Evolutionary conservation across 345 rosid genomes (phyloP).

Genomic region (Triadica sebifera): DNA sequence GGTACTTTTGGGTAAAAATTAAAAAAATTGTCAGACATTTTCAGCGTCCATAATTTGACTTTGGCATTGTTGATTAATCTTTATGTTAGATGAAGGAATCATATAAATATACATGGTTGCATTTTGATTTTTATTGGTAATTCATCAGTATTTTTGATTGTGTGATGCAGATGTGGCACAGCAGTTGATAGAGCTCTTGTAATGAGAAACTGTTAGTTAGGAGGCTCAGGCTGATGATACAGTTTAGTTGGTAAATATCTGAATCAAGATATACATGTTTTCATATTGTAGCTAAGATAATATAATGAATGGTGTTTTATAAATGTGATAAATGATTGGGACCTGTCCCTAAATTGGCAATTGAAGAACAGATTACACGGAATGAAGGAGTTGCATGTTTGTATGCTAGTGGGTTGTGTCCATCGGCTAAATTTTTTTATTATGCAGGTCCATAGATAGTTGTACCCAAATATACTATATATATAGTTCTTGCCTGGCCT

Average conservation of each 20-base stretch:
- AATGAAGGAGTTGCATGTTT: not conserved
- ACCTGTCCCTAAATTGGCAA: not conserved
- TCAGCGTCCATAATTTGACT: not conserved
- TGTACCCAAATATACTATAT: not conserved
- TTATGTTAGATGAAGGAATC: not conserved
- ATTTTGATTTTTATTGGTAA: not conserved
- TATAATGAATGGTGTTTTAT: not conserved
- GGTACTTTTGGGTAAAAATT: not conserved
- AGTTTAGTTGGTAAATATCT: not conserved
- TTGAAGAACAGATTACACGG: slow-evolving; percentile 1
- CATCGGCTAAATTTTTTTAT: not conserved
- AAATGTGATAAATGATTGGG: slow-evolving; percentile 1
- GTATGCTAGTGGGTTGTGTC: not conserved
- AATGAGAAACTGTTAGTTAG: slow-evolving; percentile 3
- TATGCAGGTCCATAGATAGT: not conserved
- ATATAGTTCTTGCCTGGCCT: not conserved
- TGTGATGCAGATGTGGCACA: slow-evolving; percentile 55
- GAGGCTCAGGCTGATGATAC: not conserved
- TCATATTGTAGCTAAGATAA: not conserved
- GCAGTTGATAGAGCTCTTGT: slow-evolving; percentile 75
- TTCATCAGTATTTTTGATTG: not conserved
- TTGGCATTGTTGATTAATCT: not conserved
- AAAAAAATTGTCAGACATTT: not conserved
- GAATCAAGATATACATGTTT: not conserved
- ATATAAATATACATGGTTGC: not conserved